These are phyloP conservation scores for Protomyces gravidus DNA, from an alignment of 1,139 yeast species.

Conservation along the genomic window DNA sequence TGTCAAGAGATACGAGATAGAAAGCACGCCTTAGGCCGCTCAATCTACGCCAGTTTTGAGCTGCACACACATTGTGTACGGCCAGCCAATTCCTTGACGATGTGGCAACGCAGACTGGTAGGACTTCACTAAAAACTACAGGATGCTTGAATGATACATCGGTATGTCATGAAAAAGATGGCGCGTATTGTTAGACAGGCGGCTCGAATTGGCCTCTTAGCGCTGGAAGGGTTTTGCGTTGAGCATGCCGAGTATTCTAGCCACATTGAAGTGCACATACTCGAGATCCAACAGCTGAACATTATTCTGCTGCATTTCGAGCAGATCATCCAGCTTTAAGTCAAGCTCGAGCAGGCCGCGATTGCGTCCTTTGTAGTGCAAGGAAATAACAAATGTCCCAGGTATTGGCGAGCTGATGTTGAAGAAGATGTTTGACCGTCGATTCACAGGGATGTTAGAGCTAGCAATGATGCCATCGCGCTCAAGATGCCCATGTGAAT, in stretches of 20 bases:
- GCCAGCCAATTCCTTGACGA: too few relatives aligned
- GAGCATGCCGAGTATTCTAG: slow-evolving; percentile 32
- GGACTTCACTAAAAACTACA: too few relatives aligned
- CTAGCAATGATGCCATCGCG: slow-evolving; percentile 40
- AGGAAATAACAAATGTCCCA: slow-evolving; percentile 42
- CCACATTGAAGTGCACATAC: slow-evolving; percentile 38
- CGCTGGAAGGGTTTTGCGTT: slow-evolving; percentile 32
- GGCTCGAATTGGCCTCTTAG: too few relatives aligned
- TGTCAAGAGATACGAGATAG: too few relatives aligned
- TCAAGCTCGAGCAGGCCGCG: slow-evolving; percentile 39
- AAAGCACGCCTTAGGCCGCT: too few relatives aligned
- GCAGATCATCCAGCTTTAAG: slow-evolving; percentile 42
- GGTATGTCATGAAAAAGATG: too few relatives aligned
- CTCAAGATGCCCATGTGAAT: slow-evolving; percentile 39
- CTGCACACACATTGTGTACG: too few relatives aligned
- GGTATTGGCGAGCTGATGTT: slow-evolving; percentile 41
- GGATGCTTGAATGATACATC: too few relatives aligned
- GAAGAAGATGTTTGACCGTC: slow-evolving; percentile 33
- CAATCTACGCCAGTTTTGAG: too few relatives aligned
- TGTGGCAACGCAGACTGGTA: too few relatives aligned
- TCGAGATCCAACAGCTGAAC: slow-evolving; percentile 39
- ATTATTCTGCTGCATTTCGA: slow-evolving; percentile 40
- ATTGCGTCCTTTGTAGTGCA: slow-evolving; percentile 40
- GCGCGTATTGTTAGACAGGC: too few relatives aligned
- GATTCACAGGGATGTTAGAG: slow-evolving; percentile 39